Conservation (phyloP, 768 basidiomycete genomes). For the Pleurotus tuber-regium region DNA sequence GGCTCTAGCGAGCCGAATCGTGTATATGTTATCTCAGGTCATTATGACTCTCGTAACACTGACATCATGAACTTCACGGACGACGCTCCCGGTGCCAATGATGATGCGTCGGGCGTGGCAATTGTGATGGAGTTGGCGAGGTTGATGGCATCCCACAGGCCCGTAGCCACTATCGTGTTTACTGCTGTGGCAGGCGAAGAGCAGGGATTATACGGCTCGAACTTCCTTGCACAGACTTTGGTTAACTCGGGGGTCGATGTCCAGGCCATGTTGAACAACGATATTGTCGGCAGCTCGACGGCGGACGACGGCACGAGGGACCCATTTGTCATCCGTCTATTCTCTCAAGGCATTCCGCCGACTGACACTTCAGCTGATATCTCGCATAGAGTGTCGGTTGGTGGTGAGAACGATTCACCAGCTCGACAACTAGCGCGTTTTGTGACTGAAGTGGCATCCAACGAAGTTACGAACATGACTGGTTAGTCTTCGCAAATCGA, state of each 20-base stretch:
- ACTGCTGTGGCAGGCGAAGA: conserved; percentile 52
- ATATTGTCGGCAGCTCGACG: conserved; percentile 52
- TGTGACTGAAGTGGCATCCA: conserved; percentile 47
- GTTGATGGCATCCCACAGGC: conserved; percentile 43
- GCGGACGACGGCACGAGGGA: conserved; percentile 45
- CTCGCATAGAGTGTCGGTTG: conserved; percentile 34
- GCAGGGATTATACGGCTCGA: conserved; percentile 48
- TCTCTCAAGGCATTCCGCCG: conserved; percentile 47
- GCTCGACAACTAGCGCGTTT: conserved; percentile 51
- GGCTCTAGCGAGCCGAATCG: conserved; percentile 48
- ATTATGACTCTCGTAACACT: conserved; percentile 51
- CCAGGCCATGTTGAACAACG: conserved; percentile 60
- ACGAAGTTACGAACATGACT: conserved; percentile 44
- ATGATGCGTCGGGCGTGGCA: conserved; percentile 54
- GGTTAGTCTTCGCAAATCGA: conserved; percentile 40
- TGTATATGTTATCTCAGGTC: conserved; percentile 51
- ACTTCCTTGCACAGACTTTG: conserved; percentile 44
- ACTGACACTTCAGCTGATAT: conserved; percentile 38
- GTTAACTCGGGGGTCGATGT: conserved; percentile 43
- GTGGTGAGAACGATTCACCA: conserved; percentile 54
- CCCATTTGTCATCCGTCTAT: conserved; percentile 50
- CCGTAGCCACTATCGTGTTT: conserved; percentile 51
- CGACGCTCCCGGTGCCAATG: conserved; percentile 52
- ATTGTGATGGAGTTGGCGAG: conserved; percentile 51
- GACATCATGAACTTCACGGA: conserved; percentile 34